Percentiles rank a stretch among this genome's conserved stretches.
These are phyloP conservation scores for Xylaria telfairii DNA, from an alignment of 495 filamentous ascomycete genomes.

Conservation along the genomic window DNA sequence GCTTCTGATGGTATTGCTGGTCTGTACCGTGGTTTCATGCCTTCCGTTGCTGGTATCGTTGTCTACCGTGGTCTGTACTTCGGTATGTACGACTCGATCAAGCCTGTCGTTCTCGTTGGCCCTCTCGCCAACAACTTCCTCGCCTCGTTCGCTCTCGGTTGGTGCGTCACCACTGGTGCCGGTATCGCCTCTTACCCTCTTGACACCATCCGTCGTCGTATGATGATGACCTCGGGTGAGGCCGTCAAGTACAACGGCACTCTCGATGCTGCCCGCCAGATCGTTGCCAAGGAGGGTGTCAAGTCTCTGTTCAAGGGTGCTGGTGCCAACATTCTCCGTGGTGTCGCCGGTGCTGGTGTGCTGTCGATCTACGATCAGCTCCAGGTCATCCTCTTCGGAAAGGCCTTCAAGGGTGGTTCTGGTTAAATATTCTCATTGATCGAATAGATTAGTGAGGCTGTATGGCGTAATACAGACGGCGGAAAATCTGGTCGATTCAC, in stretches of 20 bases:
- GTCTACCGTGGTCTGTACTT: conserved; percentile 99
- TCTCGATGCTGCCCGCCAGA: conserved; percentile 92
- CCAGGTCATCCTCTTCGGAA: conserved; percentile 98
- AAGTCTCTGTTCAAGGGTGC: conserved; percentile 99
- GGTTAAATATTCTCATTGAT: conserved; percentile 63
- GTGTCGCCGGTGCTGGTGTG: conserved; percentile 99
- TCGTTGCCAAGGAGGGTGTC: conserved; percentile 95
- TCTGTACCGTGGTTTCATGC: conserved; percentile 99
- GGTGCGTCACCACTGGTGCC: conserved; percentile 99
- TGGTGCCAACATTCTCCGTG: conserved; percentile 99
- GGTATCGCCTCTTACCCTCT: conserved; percentile 99
- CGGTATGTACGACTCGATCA: conserved; percentile 99
- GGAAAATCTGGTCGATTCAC: conserved; percentile 32
- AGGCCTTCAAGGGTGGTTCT: conserved; percentile 95
- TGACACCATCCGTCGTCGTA: conserved; percentile 99
- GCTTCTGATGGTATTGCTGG: conserved; percentile 96
- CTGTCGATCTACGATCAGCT: conserved; percentile 99
- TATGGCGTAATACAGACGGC: conserved; percentile 39
- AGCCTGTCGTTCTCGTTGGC: conserved; percentile 95
- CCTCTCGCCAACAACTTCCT: conserved; percentile 96
- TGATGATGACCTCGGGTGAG: conserved; percentile 99
- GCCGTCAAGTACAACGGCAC: conserved; percentile 99
- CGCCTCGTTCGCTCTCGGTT: conserved; percentile 97
- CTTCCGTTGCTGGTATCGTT: conserved; percentile 96
- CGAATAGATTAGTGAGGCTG: conserved; percentile 40